phyloP scores from a whole-genome alignment of 169 alveolate species.

The Eimeria necatrix region DNA sequence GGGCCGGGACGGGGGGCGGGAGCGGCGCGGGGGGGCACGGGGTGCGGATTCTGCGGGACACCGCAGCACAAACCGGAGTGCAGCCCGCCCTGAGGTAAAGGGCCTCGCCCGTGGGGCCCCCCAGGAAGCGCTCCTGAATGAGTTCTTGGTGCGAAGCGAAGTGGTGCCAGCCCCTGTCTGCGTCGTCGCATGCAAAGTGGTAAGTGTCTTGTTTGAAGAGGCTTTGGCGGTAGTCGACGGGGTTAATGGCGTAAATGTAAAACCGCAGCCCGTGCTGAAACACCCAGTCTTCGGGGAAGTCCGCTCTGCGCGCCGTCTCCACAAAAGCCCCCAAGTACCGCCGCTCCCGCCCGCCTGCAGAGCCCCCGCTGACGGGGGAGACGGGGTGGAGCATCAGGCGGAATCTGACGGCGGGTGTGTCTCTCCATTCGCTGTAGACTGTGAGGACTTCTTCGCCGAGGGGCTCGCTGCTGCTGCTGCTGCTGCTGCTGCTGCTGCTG shows the following conservation, averaged over 20 bases:
- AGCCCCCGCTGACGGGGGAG: constrained; percentile 33
- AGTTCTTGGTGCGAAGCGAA: constrained; percentile 61
- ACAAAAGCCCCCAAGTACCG: constrained; percentile 56
- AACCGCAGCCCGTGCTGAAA: constrained; percentile 55
- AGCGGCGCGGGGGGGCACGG: constrained; percentile 71
- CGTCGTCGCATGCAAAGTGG: constrained; percentile 87
- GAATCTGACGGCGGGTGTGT: constrained; percentile 57
- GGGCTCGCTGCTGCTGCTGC: constrained; percentile 2
- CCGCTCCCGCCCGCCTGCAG: constrained; percentile 45
- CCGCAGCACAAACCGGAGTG: constrained; percentile 40
- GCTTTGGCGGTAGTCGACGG: constrained; percentile 10
- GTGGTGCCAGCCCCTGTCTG: constrained; percentile 93
- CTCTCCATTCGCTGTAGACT: constrained; percentile 71
- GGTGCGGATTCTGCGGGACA: constrained; percentile 32
- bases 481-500: constrained; percentile 29
- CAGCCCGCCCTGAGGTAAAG: constrained; percentile 60
- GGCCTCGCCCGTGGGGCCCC: constrained; percentile 24
- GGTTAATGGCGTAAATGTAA: constrained; percentile 65
- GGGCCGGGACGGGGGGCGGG: constrained; percentile 58
- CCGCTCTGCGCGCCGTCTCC: constrained; percentile 60
- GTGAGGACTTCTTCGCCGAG: constrained; percentile 3
- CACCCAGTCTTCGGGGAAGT: constrained; percentile 71
- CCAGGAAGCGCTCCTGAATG: constrained; percentile 48
- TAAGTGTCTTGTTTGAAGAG: constrained; percentile 83
- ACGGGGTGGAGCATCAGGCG: constrained; percentile 77